A percentile compares a stretch with the other conserved stretches of the same genome.
Evolutionary conservation across 2,329 filamentous ascomycete species (phyloP).

Genomic region (Endocalyx cinctus): DNA sequence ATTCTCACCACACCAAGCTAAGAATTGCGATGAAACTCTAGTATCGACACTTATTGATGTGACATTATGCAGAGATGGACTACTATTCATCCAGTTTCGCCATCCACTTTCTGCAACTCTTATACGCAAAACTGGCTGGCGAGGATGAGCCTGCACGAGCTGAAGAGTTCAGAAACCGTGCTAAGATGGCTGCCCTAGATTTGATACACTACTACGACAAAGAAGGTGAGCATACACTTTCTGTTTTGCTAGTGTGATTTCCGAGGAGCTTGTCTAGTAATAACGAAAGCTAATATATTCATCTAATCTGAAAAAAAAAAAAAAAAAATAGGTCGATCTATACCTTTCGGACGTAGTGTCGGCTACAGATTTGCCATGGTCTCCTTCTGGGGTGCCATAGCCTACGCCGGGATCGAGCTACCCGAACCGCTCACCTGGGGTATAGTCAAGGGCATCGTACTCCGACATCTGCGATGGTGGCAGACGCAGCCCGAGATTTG

Average conservation of each 20-base stretch:
- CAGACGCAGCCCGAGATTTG: conserved; percentile 71
- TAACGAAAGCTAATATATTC: no score
- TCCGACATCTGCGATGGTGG: conserved; percentile 77
- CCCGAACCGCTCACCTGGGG: conserved; percentile 72
- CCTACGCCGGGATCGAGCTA: conserved; percentile 70
- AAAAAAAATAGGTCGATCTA: conserved; percentile 57
- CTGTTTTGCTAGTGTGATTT: no score
- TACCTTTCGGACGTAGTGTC: conserved; percentile 73
- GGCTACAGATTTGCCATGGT: conserved; percentile 83
- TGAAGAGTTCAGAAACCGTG: conserved; percentile 65
- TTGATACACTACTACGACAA: conserved; percentile 73
- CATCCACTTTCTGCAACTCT: conserved; percentile 73
- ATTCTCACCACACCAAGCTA: no score
- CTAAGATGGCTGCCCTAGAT: conserved; percentile 62
- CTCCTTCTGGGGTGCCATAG: conserved; percentile 76
- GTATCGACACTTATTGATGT: no score
- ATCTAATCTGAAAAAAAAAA: no score
- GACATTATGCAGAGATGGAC: conserved; percentile 73
- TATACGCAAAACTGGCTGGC: conserved; percentile 69
- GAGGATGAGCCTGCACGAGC: conserved; percentile 62
- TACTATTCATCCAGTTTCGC: conserved; percentile 82
- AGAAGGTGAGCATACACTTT: no score
- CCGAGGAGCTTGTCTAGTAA: neutral
- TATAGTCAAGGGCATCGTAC: conserved; percentile 69
- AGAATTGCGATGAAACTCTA: no score